These are phyloP conservation scores for Gomphus sp. DNA, from an alignment of 1,284 basidiomycete genomes.

Conservation along the genomic window DNA sequence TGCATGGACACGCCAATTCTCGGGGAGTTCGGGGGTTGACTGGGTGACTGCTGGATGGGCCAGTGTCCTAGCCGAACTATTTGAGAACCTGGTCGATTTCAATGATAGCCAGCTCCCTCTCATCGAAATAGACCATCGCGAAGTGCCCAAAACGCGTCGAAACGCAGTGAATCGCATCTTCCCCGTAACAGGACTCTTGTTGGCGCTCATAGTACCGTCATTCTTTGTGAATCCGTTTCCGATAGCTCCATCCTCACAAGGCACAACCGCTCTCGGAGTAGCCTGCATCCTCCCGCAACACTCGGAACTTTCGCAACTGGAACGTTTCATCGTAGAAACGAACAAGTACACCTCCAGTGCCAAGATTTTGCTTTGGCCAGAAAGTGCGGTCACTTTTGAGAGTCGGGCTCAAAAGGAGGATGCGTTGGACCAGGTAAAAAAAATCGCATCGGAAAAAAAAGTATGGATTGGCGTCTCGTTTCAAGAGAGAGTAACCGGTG, in stretches of 20 bases:
- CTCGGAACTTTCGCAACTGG: slow-evolving; percentile 28
- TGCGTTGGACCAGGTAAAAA: slow-evolving; percentile 28
- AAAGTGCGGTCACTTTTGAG: slow-evolving; percentile 59
- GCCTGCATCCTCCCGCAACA: slow-evolving; percentile 54
- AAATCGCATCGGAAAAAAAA: slow-evolving; percentile 17
- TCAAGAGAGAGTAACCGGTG: slow-evolving; percentile 38
- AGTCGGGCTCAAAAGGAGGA: slow-evolving; percentile 36
- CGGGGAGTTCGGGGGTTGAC: slow-evolving; percentile 53
- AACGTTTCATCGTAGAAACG: slow-evolving; percentile 53
- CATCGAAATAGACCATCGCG: slow-evolving; percentile 16
- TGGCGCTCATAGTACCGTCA: slow-evolving; percentile 46
- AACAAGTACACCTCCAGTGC: slow-evolving; percentile 32
- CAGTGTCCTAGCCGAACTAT: slow-evolving; percentile 45
- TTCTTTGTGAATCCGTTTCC: slow-evolving; percentile 35
- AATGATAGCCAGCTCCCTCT: slow-evolving; percentile 18
- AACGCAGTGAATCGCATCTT: slow-evolving; percentile 1
- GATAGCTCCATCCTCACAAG: slow-evolving; percentile 28
- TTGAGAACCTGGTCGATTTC: slow-evolving; percentile 34
- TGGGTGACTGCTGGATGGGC: slow-evolving; percentile 67
- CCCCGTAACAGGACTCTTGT: slow-evolving; percentile 9
- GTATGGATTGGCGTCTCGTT: slow-evolving; percentile 57
- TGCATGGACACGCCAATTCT: slow-evolving; percentile 45
- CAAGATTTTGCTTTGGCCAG: slow-evolving; percentile 68
- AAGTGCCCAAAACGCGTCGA: slow-evolving; percentile 12
- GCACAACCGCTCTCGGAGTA: slow-evolving; percentile 46